Evolutionary conservation across 352 stramenopile genomes (phyloP).

Genomic region (Plasmopara halstedii): DNA sequence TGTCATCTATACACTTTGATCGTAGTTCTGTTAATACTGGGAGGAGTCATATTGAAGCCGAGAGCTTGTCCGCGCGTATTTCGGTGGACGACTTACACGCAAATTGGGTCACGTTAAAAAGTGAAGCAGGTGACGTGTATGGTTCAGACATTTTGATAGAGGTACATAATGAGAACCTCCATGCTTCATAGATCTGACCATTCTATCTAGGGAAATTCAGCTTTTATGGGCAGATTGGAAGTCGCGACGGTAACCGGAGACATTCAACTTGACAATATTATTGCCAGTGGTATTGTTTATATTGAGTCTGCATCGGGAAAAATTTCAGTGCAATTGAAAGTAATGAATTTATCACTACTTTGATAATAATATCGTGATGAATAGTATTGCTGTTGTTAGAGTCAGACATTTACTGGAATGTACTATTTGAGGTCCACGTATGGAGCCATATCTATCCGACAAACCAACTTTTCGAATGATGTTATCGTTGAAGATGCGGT

Average conservation of each 20-base stretch:
- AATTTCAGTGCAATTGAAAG: conserved; percentile 47
- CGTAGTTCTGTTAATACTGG: conserved; percentile 37
- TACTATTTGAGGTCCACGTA: conserved; percentile 64
- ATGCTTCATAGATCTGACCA: background rate
- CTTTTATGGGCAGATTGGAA: conserved; percentile 66
- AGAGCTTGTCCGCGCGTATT: conserved; percentile 43
- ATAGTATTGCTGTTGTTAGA: conserved; percentile 11
- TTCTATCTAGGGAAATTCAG: conserved; percentile 33
- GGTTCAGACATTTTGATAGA: conserved; percentile 25
- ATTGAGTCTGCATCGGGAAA: conserved; percentile 60
- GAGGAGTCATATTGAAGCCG: conserved; percentile 38
- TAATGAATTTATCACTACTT: conserved; percentile 1
- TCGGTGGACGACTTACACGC: conserved; percentile 29
- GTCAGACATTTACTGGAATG: conserved; percentile 46
- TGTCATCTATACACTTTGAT: background rate
- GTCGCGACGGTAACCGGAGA: conserved; percentile 50
- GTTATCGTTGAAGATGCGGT: conserved; percentile 28
- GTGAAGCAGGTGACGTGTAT: conserved; percentile 34
- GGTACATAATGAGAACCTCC: conserved; percentile 11
- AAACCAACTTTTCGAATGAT: conserved; percentile 51
- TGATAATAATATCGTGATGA: background rate
- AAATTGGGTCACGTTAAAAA: conserved; percentile 57
- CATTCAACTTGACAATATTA: conserved; percentile 42
- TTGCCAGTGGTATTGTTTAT: conserved; percentile 44
- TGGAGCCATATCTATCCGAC: conserved; percentile 48